Evolutionary conservation across 2,329 filamentous ascomycete genomes (phyloP).

Genomic region (Colletotrichum scovillei): DNA sequence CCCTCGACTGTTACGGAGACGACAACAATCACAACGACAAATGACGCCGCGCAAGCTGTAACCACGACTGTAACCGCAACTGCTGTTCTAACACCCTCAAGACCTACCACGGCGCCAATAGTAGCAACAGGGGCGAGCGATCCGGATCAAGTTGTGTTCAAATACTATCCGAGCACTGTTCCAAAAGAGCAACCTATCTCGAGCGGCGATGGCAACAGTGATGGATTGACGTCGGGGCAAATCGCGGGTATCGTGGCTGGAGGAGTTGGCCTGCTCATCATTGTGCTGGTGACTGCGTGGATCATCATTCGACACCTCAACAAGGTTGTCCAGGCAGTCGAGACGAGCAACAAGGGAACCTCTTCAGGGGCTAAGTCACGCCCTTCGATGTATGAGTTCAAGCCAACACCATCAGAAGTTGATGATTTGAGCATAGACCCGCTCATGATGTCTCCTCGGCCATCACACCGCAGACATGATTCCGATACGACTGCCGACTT

Average conservation of each 20-base stretch:
- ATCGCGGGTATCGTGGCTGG: constrained; percentile 67
- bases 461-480: constrained; percentile 31
- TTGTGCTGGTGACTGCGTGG: constrained; percentile 58
- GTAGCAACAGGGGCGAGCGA: constrained; percentile 40
- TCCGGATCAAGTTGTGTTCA: constrained; percentile 49
- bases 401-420: constrained; percentile 55
- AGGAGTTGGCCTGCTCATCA: constrained; percentile 58
- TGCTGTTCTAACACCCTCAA: constrained; percentile 51
- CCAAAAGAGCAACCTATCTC: constrained; percentile 52
- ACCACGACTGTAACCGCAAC: constrained; percentile 54
- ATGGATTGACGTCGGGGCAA: constrained; percentile 51
- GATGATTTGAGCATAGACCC: constrained; percentile 56
- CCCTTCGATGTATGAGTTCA: constrained; percentile 51
- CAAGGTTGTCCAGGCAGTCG: constrained; percentile 53
- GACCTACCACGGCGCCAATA: constrained; percentile 41
- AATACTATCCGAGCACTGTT: constrained; percentile 56
- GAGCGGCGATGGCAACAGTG: constrained; percentile 40
- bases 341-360: constrained; percentile 46
- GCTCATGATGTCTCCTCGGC: constrained; percentile 46
- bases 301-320: constrained; percentile 64
- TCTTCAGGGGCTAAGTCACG: constrained; percentile 46
- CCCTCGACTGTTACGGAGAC: constrained; percentile 58
- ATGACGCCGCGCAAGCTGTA: constrained; percentile 49
- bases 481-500: constrained; percentile 38
- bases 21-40: constrained; percentile 57